Conservation (phyloP, 352 stramenopile species). For the Pythium plurisporium region DNA sequence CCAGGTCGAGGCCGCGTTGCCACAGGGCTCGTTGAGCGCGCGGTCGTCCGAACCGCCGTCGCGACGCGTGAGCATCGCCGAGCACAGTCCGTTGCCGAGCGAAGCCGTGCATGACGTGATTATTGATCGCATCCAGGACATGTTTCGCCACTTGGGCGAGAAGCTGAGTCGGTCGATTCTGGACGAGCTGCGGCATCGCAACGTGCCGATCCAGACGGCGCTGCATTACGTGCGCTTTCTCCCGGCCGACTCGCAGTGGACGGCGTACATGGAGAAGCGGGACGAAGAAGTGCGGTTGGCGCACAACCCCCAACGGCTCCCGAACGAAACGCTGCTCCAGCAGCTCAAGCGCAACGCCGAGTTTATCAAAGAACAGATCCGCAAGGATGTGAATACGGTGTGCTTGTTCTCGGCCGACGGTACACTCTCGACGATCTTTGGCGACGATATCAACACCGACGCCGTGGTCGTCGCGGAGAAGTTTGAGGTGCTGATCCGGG, state of each 20-base stretch:
- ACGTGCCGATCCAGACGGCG: conserved; percentile 45
- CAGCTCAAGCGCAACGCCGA: conserved; percentile 54
- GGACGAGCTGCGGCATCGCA: conserved; percentile 46
- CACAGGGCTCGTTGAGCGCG: too few species aligned
- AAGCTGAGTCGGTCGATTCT: conserved; percentile 41
- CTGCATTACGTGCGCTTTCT: conserved; percentile 69
- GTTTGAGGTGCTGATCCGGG: conserved; percentile 57
- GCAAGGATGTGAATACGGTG: conserved; percentile 64
- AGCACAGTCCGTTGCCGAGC: background rate
- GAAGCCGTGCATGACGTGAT: conserved; percentile 39
- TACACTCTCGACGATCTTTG: conserved; percentile 66
- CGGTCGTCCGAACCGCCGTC: too few species aligned
- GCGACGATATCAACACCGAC: conserved; percentile 46
- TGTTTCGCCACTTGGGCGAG: conserved; percentile 60
- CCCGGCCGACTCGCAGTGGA: conserved; percentile 55
- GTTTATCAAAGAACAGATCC: conserved; percentile 73
- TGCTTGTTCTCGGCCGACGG: conserved; percentile 62
- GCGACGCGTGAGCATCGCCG: conserved; percentile 2
- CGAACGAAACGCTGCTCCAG: conserved; percentile 14
- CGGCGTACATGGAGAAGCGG: conserved; percentile 53
- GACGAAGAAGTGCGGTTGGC: conserved; percentile 50
- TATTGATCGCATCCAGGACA: conserved; percentile 62
- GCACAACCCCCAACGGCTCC: conserved; percentile 25
- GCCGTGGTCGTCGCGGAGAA: conserved; percentile 47
- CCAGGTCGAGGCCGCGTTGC: too few species aligned